Conservation (phyloP, 495 filamentous ascomycete species). For the Tuber aestivum region DNA sequence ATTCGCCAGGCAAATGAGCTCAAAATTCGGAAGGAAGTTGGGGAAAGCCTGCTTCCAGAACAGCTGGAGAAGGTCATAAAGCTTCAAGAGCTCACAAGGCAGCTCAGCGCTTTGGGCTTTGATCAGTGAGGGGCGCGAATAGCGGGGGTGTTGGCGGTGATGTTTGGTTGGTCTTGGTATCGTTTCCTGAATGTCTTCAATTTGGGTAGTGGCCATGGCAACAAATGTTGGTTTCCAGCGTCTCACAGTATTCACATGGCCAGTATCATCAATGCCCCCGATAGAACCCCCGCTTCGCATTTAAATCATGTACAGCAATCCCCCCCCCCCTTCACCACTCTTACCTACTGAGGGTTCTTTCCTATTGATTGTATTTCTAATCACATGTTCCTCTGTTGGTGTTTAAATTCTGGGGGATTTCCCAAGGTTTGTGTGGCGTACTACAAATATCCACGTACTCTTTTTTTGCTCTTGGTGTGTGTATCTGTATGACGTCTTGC, state of each 20-base stretch:
- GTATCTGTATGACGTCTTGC: not conserved
- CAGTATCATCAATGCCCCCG: not conserved
- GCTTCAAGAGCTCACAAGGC: conserved; percentile 85
- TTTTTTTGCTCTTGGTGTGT: not conserved
- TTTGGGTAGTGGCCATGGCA: not conserved
- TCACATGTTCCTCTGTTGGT: not conserved
- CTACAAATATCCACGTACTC: not conserved
- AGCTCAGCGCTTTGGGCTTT: conserved; percentile 81
- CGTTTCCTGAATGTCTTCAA: not conserved
- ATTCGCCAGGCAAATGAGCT: conserved; percentile 86
- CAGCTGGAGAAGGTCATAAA: conserved; percentile 97
- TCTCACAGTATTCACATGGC: not conserved
- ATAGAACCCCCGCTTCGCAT: not conserved
- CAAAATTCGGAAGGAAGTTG: conserved; percentile 82
- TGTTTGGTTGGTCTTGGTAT: not conserved
- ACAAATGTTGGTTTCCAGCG: not conserved
- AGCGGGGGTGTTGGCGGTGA: not conserved
- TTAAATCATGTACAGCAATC: not conserved
- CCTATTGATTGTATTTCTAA: not conserved
- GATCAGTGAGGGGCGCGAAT: conserved; percentile 47
- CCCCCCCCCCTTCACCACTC: not conserved
- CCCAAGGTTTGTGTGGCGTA: not conserved
- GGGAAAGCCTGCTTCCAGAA: conserved; percentile 76
- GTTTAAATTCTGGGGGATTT: not conserved
- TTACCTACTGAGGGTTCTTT: not conserved